Evolutionary conservation across 2,329 filamentous ascomycete genomes (phyloP).

Genomic region (Scortechinia acanthostroma): DNA sequence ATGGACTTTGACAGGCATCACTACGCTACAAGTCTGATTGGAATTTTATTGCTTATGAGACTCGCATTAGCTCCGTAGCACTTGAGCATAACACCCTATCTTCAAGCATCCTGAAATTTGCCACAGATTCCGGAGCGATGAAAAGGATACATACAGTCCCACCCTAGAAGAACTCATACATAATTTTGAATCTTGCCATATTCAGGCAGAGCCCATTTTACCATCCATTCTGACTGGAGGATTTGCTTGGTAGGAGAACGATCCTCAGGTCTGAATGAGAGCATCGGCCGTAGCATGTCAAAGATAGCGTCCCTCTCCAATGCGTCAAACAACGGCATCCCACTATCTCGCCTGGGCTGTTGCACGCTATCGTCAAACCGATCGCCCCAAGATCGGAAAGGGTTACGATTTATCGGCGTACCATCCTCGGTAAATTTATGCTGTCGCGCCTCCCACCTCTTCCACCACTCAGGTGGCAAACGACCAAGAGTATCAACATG

Average conservation of each 20-base stretch:
- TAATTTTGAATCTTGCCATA: too few relatives aligned
- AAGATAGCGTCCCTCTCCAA: slow-evolving; percentile 11
- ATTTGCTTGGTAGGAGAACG: slow-evolving; percentile 16
- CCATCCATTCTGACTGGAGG: slow-evolving; percentile 21
- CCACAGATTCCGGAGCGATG: too few relatives aligned
- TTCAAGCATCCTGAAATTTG: too few relatives aligned
- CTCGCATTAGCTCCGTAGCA: too few relatives aligned
- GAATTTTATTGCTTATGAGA: too few relatives aligned
- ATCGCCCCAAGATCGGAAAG: slow-evolving; percentile 11
- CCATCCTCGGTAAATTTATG: slow-evolving; percentile 13
- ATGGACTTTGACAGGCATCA: too few relatives aligned
- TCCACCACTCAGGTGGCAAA: slow-evolving; percentile 17
- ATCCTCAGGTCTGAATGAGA: slow-evolving; percentile 15
- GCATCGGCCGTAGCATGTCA: slow-evolving; percentile 15
- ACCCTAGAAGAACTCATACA: too few relatives aligned
- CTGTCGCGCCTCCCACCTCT: slow-evolving; percentile 12
- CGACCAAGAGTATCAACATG: slow-evolving; percentile 18
- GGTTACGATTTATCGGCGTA: slow-evolving; percentile 9
- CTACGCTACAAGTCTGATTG: too few relatives aligned
- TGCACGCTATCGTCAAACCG: slow-evolving; percentile 16
- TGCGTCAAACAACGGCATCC: slow-evolving; percentile 11
- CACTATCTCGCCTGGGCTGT: slow-evolving; percentile 11
- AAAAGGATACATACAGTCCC: too few relatives aligned
- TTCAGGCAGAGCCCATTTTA: slow-evolving; percentile 18
- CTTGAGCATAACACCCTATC: too few relatives aligned